These are phyloP conservation scores for Melampsora americana DNA, from an alignment of 1,284 basidiomycete species.

Conservation along the genomic window DNA sequence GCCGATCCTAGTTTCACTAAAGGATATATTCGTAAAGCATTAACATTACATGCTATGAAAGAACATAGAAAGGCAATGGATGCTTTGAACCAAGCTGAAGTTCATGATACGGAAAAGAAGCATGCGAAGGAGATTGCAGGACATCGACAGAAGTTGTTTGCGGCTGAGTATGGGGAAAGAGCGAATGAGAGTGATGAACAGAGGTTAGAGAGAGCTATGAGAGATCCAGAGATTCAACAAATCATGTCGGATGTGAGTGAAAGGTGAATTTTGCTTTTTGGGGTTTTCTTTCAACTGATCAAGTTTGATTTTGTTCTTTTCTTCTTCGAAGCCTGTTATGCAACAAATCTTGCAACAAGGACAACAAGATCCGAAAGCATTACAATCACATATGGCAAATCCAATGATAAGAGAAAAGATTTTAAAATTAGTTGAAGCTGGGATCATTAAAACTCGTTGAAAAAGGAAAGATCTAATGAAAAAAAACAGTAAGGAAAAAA, in stretches of 20 bases:
- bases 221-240: constrained; percentile 87
- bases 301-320: neutral
- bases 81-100: constrained; percentile 70
- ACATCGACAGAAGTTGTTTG: constrained; percentile 60
- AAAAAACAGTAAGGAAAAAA: no score
- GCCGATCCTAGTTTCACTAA: constrained; percentile 88
- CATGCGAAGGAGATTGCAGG: constrained; percentile 75
- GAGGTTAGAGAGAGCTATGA: constrained; percentile 87
- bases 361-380: constrained; percentile 78
- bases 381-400: constrained; percentile 98
- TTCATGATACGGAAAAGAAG: constrained; percentile 71
- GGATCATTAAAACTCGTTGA: constrained; percentile 66
- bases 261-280: neutral
- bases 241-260: constrained; percentile 58
- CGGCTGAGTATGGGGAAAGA: constrained; percentile 76
- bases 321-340: constrained; percentile 27
- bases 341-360: constrained; percentile 80
- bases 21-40: constrained; percentile 90
- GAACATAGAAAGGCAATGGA: constrained; percentile 83
- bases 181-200: constrained; percentile 86
- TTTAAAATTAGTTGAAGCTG: constrained; percentile 86
- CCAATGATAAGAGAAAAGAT: constrained; percentile 78
- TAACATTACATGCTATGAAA: constrained; percentile 83
- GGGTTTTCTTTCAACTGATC: neutral
- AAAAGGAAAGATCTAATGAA: neutral